Percentiles rank a stretch among this genome's conserved stretches.
phyloP scores from a whole-genome alignment of 169 alveolate genomes.

The Plasmodium falciparum region DNA sequence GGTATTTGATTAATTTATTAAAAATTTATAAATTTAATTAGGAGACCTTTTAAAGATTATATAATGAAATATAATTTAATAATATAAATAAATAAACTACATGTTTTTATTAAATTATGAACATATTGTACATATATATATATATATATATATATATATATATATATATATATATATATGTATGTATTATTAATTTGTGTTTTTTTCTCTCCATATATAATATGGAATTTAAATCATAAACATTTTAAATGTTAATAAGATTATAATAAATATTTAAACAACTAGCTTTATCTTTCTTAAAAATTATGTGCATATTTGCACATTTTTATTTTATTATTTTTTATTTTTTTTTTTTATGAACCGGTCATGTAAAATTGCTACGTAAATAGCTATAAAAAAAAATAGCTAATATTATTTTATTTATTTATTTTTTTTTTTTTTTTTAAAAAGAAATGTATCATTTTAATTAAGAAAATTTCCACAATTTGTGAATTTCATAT shows the following conservation, averaged over 20 bases:
- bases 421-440: not conserved
- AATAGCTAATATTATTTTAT: not conserved
- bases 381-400: conserved; percentile 14
- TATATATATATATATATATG: no score
- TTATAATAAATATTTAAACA: no score
- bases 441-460: not conserved
- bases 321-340: not conserved
- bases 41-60: conserved; percentile 33
- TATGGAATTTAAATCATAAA: no score
- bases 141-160: no score
- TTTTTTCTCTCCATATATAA: no score
- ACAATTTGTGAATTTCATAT: no score
- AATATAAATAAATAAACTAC: conserved; percentile 13
- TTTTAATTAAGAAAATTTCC: no score
- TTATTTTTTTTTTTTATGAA: conserved; percentile 26
- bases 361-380: conserved; percentile 34
- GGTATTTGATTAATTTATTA: conserved; percentile 17
- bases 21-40: conserved; percentile 13
- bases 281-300: no score
- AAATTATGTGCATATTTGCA: not conserved
- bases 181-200: no score
- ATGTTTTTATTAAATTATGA: conserved; percentile 44
- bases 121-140: no score
- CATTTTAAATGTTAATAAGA: no score
- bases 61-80: conserved; percentile 27